Evolutionary conservation across 768 basidiomycete species (phyloP).

Genomic region (Mycena chlorophos): DNA sequence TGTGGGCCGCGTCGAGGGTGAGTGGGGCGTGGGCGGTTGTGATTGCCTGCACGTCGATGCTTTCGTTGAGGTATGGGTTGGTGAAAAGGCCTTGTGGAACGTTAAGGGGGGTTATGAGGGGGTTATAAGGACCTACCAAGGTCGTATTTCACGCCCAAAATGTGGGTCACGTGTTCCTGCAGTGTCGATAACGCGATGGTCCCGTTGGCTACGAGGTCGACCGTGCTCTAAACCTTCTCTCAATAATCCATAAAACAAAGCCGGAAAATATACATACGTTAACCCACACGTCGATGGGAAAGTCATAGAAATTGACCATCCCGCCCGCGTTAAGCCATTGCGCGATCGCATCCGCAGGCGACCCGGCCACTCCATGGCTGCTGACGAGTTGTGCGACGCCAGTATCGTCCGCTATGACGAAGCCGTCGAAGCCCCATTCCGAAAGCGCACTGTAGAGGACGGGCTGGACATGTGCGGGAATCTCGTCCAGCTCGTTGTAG

Average conservation of each 20-base stretch:
- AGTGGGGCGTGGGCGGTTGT: constrained; percentile 22
- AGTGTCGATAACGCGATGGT: constrained; percentile 22
- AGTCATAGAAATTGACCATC: constrained; percentile 28
- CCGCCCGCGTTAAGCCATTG: constrained; percentile 32
- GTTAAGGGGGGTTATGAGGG: neutral
- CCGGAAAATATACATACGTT: constrained; percentile 20
- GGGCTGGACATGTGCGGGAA: constrained; percentile 26
- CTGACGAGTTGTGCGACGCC: constrained; percentile 21
- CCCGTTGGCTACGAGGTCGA: constrained; percentile 21
- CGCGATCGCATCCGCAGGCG: constrained; percentile 26
- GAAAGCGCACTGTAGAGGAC: constrained; percentile 25
- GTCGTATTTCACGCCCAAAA: constrained; percentile 28
- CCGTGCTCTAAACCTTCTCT: constrained; percentile 8
- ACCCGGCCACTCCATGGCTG: constrained; percentile 21
- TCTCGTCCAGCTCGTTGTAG: constrained; percentile 29
- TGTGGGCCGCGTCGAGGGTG: constrained; percentile 28
- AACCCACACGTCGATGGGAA: constrained; percentile 19
- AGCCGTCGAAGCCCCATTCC: constrained; percentile 29
- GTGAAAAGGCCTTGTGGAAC: constrained; percentile 16
- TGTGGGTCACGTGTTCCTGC: constrained; percentile 20
- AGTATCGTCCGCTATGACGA: constrained; percentile 24
- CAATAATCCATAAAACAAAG: neutral
- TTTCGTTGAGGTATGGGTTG: constrained; percentile 19
- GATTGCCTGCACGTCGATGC: constrained; percentile 18
- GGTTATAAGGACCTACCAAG: constrained; percentile 20